Base-by-base conservation (phyloP, 768 basidiomycete species). In the Naganishia vishniacii region DNA sequence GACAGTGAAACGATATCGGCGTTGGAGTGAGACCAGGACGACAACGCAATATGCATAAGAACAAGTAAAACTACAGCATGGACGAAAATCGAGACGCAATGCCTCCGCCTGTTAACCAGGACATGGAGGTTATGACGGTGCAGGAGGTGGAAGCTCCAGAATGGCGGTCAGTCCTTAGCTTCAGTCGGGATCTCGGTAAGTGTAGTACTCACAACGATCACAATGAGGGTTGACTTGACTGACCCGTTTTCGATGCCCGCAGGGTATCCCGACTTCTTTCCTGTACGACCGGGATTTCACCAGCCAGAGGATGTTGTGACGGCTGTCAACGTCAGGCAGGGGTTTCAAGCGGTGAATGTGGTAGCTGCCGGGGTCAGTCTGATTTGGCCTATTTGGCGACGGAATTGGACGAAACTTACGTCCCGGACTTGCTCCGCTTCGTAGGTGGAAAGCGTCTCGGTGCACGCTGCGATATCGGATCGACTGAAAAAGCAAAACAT, bases 211-310 rank as follows among this genome's bases (percentile, higher is more conserved):
- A n/a, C 44, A 23, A 29, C 61, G n/a, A 53, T 23, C 42, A 23
- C 44, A 13, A 6, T 0, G 16, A 20, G 18, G 28, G 47, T 26
- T 37, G 60, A 31, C 34, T 56, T 32, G 40, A 56, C 12, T 20
- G 4, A 4, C 12, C 13, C 25, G 49, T 16, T 40, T 25, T 56
- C 20, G 23, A 25, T 13, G n/a, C n/a, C 20, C 28, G 9, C 51
- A 76, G 74, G 74, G 42, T 74, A 67, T 62, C 75, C 75, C 28
- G 75, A 76, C 62, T 73, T 73, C 58, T 74, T 75, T 46, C 73
- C 75, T 16, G 71, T 71, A 20, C 48, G 75, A 66, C 75, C 75
- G n/a, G 75, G 75, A 4, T 72, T 70, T 32, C 49, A 66, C 42
- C 75, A 76, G 48, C 69, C 71, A 0, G 75, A 76, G 49, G 75